A percentile compares a stretch with the other conserved stretches of the same genome.
Conservation (phyloP, 2,329 filamentous ascomycete genomes). For the Arachnomyces sp. region DNA sequence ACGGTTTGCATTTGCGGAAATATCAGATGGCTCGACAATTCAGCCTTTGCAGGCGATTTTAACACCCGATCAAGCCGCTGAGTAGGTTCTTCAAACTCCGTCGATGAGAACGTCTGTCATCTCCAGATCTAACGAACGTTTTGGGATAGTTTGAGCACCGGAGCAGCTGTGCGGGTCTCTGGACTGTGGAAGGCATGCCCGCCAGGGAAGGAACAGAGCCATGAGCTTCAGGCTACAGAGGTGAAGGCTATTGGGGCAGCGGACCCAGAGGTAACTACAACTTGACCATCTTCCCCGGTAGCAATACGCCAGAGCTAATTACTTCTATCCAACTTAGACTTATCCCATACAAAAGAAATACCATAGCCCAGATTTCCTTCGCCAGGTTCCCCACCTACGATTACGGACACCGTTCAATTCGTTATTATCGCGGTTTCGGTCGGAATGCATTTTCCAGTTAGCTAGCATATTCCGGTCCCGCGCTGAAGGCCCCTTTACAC, state of each 20-base stretch:
- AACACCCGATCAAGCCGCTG: constrained; percentile 60
- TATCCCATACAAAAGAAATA: constrained; percentile 97
- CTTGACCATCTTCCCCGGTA: background rate
- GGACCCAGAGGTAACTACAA: constrained; percentile 64
- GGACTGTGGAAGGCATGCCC: constrained; percentile 70
- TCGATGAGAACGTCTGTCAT: too few relatives aligned
- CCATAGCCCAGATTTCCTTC: constrained; percentile 79
- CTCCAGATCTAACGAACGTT: background rate
- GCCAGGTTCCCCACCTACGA: constrained; percentile 80
- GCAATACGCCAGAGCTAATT: background rate
- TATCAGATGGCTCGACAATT: constrained; percentile 80
- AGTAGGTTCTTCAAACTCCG: constrained; percentile 57
- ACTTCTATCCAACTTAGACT: constrained; percentile 47
- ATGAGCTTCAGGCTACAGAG: constrained; percentile 69
- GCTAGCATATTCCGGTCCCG: constrained; percentile 64
- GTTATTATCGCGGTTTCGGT: constrained; percentile 72
- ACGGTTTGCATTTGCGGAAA: constrained; percentile 68
- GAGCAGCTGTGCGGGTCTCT: constrained; percentile 67
- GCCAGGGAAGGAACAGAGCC: constrained; percentile 58
- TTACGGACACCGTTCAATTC: constrained; percentile 74
- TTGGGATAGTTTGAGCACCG: constrained; percentile 62
- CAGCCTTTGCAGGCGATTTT: constrained; percentile 74
- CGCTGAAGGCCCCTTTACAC: constrained; percentile 50
- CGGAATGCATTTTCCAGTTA: constrained; percentile 65
- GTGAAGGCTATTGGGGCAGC: constrained; percentile 68